Evolutionary conservation across 352 stramenopile genomes (phyloP).

Genomic region (Pilasporangium apinafurcum): DNA sequence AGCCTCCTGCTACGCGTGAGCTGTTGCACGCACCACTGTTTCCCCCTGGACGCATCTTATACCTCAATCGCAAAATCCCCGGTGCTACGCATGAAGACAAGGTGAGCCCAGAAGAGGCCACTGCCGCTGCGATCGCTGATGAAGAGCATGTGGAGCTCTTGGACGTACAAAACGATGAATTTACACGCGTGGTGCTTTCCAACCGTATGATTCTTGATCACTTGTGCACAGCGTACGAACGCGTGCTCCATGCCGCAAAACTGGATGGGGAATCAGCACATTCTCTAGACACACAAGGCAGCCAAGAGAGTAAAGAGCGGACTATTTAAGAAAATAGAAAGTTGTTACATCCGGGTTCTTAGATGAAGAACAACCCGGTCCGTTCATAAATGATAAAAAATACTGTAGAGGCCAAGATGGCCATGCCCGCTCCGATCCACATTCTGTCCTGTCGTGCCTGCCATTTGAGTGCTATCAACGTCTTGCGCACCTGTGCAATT

Average conservation of each 20-base stretch:
- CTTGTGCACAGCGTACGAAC: constrained; percentile 81
- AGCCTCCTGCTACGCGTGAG: constrained; percentile 4
- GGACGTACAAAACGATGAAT: constrained; percentile 59
- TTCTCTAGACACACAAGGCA: constrained; percentile 3
- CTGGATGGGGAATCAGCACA: no score
- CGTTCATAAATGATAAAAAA: constrained; percentile 74
- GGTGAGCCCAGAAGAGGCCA: background rate
- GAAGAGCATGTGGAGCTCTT: constrained; percentile 43
- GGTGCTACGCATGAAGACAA: background rate
- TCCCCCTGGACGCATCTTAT: constrained; percentile 64
- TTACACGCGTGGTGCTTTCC: constrained; percentile 67
- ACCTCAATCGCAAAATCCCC: constrained; percentile 35
- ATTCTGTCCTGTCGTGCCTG: constrained; percentile 69
- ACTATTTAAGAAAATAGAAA: no score
- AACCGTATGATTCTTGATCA: constrained; percentile 83
- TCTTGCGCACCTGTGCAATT: constrained; percentile 45
- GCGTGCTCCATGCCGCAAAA: constrained; percentile 43
- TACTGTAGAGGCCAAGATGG: constrained; percentile 53
- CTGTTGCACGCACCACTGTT: constrained; percentile 56
- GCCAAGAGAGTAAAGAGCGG: no score
- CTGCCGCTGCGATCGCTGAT: background rate
- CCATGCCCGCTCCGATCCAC: constrained; percentile 67
- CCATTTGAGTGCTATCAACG: constrained; percentile 64
- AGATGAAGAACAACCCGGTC: constrained; percentile 63
- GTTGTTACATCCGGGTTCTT: no score